phyloP scores from a whole-genome alignment of 345 rosid genomes.

The Brassica cretica region DNA sequence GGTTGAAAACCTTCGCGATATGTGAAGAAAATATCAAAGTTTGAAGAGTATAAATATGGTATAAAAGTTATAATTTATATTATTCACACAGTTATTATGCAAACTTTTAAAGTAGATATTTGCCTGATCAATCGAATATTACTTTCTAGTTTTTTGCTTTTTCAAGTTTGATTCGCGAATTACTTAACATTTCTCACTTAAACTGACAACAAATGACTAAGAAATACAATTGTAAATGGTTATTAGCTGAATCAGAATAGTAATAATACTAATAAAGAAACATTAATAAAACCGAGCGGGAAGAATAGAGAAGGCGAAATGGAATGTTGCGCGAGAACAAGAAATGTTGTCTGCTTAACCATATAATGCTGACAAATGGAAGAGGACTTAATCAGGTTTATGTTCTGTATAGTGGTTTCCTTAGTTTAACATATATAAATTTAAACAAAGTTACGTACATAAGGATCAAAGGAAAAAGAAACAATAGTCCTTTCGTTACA shows the following conservation, averaged over 20 bases:
- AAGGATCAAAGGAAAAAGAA: slow-evolving; percentile 13
- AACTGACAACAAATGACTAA: neutral
- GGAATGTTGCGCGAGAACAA: slow-evolving; percentile 39
- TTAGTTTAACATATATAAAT: neutral
- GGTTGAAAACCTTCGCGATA: no score
- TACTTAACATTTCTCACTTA: neutral
- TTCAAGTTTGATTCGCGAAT: neutral
- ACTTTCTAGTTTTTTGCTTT: no score
- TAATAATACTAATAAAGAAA: neutral
- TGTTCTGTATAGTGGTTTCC: slow-evolving; percentile 36
- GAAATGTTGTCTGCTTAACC: slow-evolving; percentile 43
- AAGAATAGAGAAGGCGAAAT: slow-evolving; percentile 10
- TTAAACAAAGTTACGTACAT: slow-evolving; percentile 21
- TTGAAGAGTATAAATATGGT: no score
- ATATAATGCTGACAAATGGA: slow-evolving; percentile 38
- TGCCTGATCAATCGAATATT: neutral
- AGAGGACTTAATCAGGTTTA: slow-evolving; percentile 39
- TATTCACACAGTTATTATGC: neutral
- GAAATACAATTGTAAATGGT: neutral
- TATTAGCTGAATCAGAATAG: neutral
- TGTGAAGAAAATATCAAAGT: no score
- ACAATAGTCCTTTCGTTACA: slow-evolving; percentile 34
- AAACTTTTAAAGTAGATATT: no score
- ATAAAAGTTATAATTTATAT: no score
- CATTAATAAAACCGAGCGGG: neutral